phyloP scores from a whole-genome alignment of 2,329 filamentous ascomycete genomes.

The Xylariaceae sp. region DNA sequence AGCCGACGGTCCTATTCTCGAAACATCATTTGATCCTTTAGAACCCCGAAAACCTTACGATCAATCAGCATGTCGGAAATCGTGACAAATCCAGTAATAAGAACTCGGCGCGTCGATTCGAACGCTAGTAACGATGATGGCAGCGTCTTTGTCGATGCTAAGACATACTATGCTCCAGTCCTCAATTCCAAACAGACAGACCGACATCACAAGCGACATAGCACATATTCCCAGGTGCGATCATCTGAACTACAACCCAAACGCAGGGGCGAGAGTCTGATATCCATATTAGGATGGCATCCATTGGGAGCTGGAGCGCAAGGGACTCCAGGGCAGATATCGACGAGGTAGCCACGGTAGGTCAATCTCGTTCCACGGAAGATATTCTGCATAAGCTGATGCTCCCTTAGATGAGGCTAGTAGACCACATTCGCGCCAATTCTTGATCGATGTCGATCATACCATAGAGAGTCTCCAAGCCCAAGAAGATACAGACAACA shows the following conservation, averaged over 20 bases:
- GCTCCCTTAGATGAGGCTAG: slow-evolving; percentile 63
- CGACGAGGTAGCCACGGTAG: slow-evolving; percentile 57
- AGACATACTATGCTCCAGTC: slow-evolving; percentile 56
- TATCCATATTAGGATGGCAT: slow-evolving; percentile 45
- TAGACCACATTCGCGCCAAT: slow-evolving; percentile 64
- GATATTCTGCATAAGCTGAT: neutral
- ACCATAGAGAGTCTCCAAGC: slow-evolving; percentile 75
- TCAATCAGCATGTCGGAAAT: slow-evolving; percentile 22
- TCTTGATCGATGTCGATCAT: slow-evolving; percentile 80
- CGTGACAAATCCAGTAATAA: slow-evolving; percentile 11
- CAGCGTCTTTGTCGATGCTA: slow-evolving; percentile 53
- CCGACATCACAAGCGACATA: slow-evolving; percentile 46
- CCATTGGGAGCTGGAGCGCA: slow-evolving; percentile 49
- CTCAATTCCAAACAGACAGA: slow-evolving; percentile 44
- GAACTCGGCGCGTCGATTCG: slow-evolving; percentile 17
- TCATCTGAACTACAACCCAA: neutral
- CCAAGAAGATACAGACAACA: slow-evolving; percentile 88
- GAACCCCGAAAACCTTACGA: neutral
- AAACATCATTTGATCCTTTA: neutral
- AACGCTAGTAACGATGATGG: slow-evolving; percentile 40
- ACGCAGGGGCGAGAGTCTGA: slow-evolving; percentile 24
- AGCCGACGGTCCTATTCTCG: neutral
- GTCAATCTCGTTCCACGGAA: slow-evolving; percentile 9
- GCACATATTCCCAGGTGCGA: slow-evolving; percentile 54
- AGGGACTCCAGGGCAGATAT: slow-evolving; percentile 51